Evolutionary conservation across 1,284 basidiomycete species (phyloP).

Genomic region (Thelephora terrestris): DNA sequence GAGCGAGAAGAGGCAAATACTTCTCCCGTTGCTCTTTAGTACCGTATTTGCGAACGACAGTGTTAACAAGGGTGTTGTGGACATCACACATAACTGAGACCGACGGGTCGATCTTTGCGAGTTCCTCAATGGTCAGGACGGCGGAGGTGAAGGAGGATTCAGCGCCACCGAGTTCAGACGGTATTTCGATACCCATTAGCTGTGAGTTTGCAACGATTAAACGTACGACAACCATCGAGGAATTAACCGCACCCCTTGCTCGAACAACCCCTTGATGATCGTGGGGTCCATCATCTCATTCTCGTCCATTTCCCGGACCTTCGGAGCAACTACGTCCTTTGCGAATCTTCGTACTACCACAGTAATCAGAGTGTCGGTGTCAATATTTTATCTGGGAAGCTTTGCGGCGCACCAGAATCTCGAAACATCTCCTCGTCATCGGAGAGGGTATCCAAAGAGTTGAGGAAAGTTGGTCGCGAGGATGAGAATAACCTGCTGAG

Average conservation of each 20-base stretch:
- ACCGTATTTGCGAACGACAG: slow-evolving; percentile 84
- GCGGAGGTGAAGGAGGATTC: slow-evolving; percentile 92
- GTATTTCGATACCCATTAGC: slow-evolving; percentile 97
- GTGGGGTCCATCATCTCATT: slow-evolving; percentile 89
- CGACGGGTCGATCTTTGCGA: slow-evolving; percentile 93
- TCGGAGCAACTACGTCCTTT: slow-evolving; percentile 80
- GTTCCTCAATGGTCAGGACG: slow-evolving; percentile 95
- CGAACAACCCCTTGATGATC: slow-evolving; percentile 86
- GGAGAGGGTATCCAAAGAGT: slow-evolving; percentile 72
- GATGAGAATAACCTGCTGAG: background rate
- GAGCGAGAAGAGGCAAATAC: slow-evolving; percentile 80
- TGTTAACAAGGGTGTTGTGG: slow-evolving; percentile 97
- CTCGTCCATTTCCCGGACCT: slow-evolving; percentile 97
- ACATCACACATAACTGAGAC: slow-evolving; percentile 97
- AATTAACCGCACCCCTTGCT: slow-evolving; percentile 71
- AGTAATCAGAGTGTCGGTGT: background rate
- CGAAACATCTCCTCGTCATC: slow-evolving; percentile 90
- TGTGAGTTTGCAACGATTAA: slow-evolving; percentile 20
- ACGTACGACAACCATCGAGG: background rate
- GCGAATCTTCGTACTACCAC: slow-evolving; percentile 76
- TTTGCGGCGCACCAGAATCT: slow-evolving; percentile 60
- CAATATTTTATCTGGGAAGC: background rate
- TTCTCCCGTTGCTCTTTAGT: slow-evolving; percentile 79
- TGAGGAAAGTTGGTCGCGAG: slow-evolving; percentile 19
- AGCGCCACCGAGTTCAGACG: slow-evolving; percentile 75